These are phyloP conservation scores for Ramaria sp. DNA, from an alignment of 768 basidiomycete genomes.

Conservation along the genomic window DNA sequence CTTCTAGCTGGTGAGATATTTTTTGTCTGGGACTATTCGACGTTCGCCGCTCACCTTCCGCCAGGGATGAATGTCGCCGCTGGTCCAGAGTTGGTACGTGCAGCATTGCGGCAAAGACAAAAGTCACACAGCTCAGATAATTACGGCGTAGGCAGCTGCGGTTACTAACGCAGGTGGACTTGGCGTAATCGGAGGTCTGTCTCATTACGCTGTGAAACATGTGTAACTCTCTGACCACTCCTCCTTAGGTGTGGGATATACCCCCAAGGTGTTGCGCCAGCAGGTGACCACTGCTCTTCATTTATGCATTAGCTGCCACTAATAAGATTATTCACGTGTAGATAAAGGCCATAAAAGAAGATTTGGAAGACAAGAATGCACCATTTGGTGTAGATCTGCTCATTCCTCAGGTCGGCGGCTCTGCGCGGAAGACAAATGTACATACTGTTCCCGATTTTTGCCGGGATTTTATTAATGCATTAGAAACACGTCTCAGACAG, in stretches of 20 bases:
- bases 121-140: neutral
- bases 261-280: slow-evolving; percentile 65
- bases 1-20: slow-evolving; percentile 55
- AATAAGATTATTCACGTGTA: slow-evolving; percentile 22
- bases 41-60: neutral
- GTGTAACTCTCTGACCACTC: neutral
- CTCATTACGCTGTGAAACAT: neutral
- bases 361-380: slow-evolving; percentile 59
- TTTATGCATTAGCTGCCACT: neutral
- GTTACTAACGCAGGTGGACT: slow-evolving; percentile 91
- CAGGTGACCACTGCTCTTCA: slow-evolving; percentile 40
- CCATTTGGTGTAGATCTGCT: slow-evolving; percentile 91
- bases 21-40: slow-evolving; percentile 23
- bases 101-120: slow-evolving; percentile 13
- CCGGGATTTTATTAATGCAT: neutral
- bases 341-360: slow-evolving; percentile 65
- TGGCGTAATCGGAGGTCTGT: slow-evolving; percentile 77
- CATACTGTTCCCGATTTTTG: neutral
- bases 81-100: slow-evolving; percentile 58
- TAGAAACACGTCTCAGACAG: slow-evolving; percentile 18
- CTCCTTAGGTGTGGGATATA: slow-evolving; percentile 54
- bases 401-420: slow-evolving; percentile 78
- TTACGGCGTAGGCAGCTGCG: slow-evolving; percentile 64
- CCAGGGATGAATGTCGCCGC: slow-evolving; percentile 57
- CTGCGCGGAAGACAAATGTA: slow-evolving; percentile 86